Base-by-base conservation (phyloP, 192 early-diverging fungal species). In the Podila epicladia region DNA sequence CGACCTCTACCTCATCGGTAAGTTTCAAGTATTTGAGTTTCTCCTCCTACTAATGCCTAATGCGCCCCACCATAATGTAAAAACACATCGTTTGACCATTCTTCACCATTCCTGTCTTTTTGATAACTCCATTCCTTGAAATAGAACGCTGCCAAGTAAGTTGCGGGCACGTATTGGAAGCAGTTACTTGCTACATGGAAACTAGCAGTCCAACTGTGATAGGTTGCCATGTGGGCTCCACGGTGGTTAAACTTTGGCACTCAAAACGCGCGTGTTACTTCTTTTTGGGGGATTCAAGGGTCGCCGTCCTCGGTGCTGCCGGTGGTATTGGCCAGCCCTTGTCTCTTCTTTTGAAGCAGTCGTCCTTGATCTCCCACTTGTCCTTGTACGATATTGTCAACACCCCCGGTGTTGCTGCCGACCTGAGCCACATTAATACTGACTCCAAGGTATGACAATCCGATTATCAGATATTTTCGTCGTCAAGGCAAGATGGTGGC, bases 301-400 rank as follows among this genome's bases (percentile, higher is more conserved):
- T 88, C 35, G 87, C 87, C 57, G 84, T 89, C 58, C 82, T 89
- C 26, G 87, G 92, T 71, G 92, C 90, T 64, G 90, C 92, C 67
- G 83, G 83, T 71, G 97, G 97, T 85, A 98, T 98, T 77, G 97
- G 97, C 59, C 97, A 98, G 84, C 97, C 97, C 59, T 91, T 98
- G 70, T 97, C 96, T 64, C 92, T 98, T 41, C 89, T 97, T 62
- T 87, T 97, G 65, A 97, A 97, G 89, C 92, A 94, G 67, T 95
- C 96, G 85, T 83, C 90, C 45, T 88, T 90, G 72, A 93, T 99
- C 60, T 91, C 91, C 48, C 90, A 96, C 73, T 91, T 99, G 31
- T 87, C 94, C 60, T 92, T 99, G 48, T 99, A 95, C 86, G 97
- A 99, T 85, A 96, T 99, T 77, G 96, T 97, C 85, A 97, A 99